These are phyloP conservation scores for Fusarium setosum DNA, from an alignment of 2,329 filamentous ascomycete species.

Conservation along the genomic window DNA sequence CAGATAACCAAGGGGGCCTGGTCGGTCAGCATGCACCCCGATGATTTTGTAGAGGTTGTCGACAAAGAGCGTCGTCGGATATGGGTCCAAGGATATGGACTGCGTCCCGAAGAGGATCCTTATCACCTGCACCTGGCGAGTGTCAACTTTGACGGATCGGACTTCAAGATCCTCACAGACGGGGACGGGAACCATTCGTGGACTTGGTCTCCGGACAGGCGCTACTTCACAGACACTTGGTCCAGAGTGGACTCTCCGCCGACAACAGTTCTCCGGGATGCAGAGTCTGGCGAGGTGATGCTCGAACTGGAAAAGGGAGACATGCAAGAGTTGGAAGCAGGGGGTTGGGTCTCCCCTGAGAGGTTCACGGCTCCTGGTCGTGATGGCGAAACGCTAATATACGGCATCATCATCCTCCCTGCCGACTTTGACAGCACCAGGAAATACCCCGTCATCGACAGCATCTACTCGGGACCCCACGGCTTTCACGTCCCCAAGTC, in stretches of 20 bases:
- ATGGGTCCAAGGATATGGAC: slow-evolving; percentile 36
- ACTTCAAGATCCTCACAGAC: slow-evolving; percentile 37
- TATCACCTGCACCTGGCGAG: slow-evolving; percentile 41
- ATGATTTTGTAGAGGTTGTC: slow-evolving; percentile 35
- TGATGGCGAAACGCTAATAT: slow-evolving; percentile 40
- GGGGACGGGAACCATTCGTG: slow-evolving; percentile 44
- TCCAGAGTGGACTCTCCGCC: slow-evolving; percentile 42
- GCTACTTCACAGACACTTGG: slow-evolving; percentile 40
- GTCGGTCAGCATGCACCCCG: slow-evolving; percentile 39
- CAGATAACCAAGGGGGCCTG: slow-evolving; percentile 44
- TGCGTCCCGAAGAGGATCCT: slow-evolving; percentile 36
- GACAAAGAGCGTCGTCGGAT: slow-evolving; percentile 32
- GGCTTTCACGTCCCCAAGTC: slow-evolving; percentile 40
- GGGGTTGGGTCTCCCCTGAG: slow-evolving; percentile 34
- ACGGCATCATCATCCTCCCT: slow-evolving; percentile 44
- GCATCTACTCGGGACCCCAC: slow-evolving; percentile 46
- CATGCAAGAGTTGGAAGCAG: slow-evolving; percentile 8
- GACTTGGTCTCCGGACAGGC: slow-evolving; percentile 33
- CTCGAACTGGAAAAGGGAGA: slow-evolving; percentile 24
- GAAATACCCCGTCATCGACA: slow-evolving; percentile 44
- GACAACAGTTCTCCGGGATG: slow-evolving; percentile 31
- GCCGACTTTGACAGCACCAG: slow-evolving; percentile 35
- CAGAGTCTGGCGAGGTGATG: slow-evolving; percentile 25
- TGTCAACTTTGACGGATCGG: slow-evolving; percentile 43
- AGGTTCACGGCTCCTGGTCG: slow-evolving; percentile 41